Conservation (phyloP, 441 rosid genomes). For the Metrosideros polymorpha region DNA sequence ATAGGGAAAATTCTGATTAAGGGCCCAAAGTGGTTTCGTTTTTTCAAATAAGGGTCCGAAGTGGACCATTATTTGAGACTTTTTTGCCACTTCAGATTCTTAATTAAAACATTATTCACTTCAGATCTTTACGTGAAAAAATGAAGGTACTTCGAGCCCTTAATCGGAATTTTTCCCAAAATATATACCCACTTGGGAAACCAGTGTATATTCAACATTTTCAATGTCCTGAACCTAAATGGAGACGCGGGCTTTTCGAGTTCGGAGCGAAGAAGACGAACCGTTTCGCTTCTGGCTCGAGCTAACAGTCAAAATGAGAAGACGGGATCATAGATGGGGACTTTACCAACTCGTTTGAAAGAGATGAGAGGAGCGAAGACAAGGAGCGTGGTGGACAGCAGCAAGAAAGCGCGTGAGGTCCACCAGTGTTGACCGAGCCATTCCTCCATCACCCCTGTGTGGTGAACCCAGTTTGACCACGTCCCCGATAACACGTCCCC, state of each 20-base stretch:
- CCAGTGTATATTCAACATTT: not conserved
- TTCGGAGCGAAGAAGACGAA: not conserved
- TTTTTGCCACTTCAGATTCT: too few relatives aligned
- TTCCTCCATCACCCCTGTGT: slow-evolving; percentile 42
- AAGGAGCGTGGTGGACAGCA: slow-evolving; percentile 34
- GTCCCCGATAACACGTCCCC: slow-evolving; percentile 61
- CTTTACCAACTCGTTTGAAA: slow-evolving; percentile 49
- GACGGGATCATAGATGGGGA: not conserved
- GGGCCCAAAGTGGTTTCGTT: too few relatives aligned
- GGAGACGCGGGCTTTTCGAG: not conserved
- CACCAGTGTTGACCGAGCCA: slow-evolving; percentile 54
- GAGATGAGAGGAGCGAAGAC: slow-evolving; percentile 52
- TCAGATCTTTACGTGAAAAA: too few relatives aligned
- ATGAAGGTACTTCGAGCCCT: too few relatives aligned
- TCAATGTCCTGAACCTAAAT: not conserved
- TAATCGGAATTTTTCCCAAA: too few relatives aligned
- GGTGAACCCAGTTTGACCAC: slow-evolving; percentile 28
- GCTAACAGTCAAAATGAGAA: not conserved
- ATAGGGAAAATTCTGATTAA: too few relatives aligned
- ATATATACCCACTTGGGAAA: not conserved
- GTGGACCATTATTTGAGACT: too few relatives aligned
- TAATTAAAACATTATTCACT: too few relatives aligned
- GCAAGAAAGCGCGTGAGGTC: slow-evolving; percentile 37
- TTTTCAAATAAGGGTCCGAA: too few relatives aligned
- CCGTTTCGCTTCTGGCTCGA: not conserved